Conservation (phyloP, 2,329 filamentous ascomycete species). For the Nemania sp. region DNA sequence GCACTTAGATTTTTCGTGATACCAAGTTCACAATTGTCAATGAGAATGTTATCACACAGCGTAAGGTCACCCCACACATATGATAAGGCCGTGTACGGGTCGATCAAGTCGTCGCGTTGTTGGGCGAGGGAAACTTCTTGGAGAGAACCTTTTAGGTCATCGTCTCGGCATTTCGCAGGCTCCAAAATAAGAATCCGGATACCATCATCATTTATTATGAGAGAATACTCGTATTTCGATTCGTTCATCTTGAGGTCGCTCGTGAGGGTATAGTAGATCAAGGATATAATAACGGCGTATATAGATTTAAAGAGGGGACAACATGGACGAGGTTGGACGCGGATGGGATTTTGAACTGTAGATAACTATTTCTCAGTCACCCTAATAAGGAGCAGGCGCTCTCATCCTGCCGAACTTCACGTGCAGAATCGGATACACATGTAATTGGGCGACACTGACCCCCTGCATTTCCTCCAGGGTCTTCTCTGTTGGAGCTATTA, state of each 20-base stretch:
- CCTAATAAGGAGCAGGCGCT: too few relatives aligned
- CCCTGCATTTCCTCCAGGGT: too few relatives aligned
- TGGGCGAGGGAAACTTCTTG: neutral
- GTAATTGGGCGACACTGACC: too few relatives aligned
- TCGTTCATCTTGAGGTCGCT: neutral
- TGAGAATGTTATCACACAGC: too few relatives aligned
- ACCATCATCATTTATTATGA: neutral
- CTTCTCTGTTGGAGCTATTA: too few relatives aligned
- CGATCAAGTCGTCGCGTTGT: constrained; percentile 9
- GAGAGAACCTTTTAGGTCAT: neutral
- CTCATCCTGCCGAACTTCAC: too few relatives aligned
- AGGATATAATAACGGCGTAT: neutral
- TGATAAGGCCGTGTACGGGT: constrained; percentile 3
- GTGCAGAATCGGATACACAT: too few relatives aligned
- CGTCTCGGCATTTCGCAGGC: constrained; percentile 1
- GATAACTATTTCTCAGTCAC: neutral
- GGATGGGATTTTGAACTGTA: neutral
- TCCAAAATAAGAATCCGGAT: neutral
- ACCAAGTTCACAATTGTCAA: too few relatives aligned
- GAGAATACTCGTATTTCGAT: neutral
- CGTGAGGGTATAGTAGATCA: neutral
- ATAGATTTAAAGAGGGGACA: neutral
- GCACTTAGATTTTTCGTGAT: too few relatives aligned
- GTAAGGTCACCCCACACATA: too few relatives aligned
- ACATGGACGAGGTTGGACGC: neutral